phyloP scores from a whole-genome alignment of 1,284 basidiomycete genomes.

The Chalciporus sp. region DNA sequence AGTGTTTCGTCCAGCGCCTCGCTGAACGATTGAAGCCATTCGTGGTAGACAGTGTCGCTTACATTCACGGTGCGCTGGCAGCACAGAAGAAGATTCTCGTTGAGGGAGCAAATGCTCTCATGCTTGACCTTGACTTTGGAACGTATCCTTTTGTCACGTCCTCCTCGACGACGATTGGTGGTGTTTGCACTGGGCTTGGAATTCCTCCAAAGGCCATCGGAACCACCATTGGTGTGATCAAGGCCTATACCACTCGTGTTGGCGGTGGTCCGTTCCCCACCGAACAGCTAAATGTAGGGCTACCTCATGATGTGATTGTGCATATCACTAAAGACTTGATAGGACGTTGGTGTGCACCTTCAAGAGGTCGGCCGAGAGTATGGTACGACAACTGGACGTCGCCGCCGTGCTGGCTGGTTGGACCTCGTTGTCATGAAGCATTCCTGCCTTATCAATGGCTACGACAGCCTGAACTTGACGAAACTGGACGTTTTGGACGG shows the following conservation, averaged over 20 bases:
- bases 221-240: slow-evolving; percentile 88
- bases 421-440: slow-evolving; percentile 95
- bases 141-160: slow-evolving; percentile 98
- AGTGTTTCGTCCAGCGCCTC: slow-evolving; percentile 55
- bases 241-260: slow-evolving; percentile 97
- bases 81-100: slow-evolving; percentile 84
- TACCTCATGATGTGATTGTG: background rate
- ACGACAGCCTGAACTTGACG: slow-evolving; percentile 92
- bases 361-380: slow-evolving; percentile 95
- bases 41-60: slow-evolving; percentile 87
- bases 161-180: slow-evolving; percentile 90
- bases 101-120: slow-evolving; percentile 96
- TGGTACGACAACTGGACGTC: slow-evolving; percentile 90
- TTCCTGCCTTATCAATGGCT: slow-evolving; percentile 94
- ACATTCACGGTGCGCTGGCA: slow-evolving; percentile 80
- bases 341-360: slow-evolving; percentile 84
- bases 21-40: slow-evolving; percentile 87
- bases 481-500: slow-evolving; percentile 94
- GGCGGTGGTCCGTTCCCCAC: slow-evolving; percentile 98
- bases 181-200: slow-evolving; percentile 94
- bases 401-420: slow-evolving; percentile 95
- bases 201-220: slow-evolving; percentile 90
- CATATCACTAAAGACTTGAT: background rate
- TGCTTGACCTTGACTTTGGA: slow-evolving; percentile 98
- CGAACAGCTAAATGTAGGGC: slow-evolving; percentile 84